Percentiles rank a stretch among this genome's conserved stretches.
Evolutionary conservation across 352 stramenopile species (phyloP).

Genomic region (Phytophthora pistaciae): DNA sequence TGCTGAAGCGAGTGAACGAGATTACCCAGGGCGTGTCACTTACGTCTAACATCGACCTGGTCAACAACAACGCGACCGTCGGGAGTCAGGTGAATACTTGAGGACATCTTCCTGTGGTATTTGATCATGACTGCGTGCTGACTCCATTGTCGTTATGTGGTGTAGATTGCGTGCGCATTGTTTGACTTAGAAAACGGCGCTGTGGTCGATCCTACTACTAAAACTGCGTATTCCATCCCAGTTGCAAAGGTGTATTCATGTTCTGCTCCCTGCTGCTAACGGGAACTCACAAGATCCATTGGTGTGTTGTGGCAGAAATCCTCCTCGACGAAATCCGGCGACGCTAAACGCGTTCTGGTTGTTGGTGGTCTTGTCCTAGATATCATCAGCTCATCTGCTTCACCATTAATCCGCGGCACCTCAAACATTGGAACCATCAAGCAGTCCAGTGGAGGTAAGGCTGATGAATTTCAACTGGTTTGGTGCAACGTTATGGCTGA

Average conservation of each 20-base stretch:
- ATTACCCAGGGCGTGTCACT: slow-evolving; percentile 94
- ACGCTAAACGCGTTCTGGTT: slow-evolving; percentile 69
- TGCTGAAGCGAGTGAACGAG: slow-evolving; percentile 92
- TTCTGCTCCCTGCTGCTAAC: background rate
- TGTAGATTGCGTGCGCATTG: slow-evolving; percentile 69
- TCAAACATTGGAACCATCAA: slow-evolving; percentile 90
- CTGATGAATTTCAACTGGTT: background rate
- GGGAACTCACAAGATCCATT: slow-evolving; percentile 7
- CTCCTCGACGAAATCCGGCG: slow-evolving; percentile 1
- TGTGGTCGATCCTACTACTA: slow-evolving; percentile 8
- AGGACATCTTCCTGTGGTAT: background rate
- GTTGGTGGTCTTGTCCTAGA: slow-evolving; percentile 91
- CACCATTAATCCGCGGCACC: slow-evolving; percentile 79
- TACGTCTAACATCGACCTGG: slow-evolving; percentile 96
- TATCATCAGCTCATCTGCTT: slow-evolving; percentile 79
- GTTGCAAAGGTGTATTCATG: slow-evolving; percentile 49
- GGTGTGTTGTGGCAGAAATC: slow-evolving; percentile 8
- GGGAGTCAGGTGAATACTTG: slow-evolving; percentile 88
- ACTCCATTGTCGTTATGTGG: slow-evolving; percentile 1
- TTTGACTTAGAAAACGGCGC: slow-evolving; percentile 66
- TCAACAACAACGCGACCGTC: slow-evolving; percentile 97
- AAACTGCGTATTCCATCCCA: slow-evolving; percentile 52
- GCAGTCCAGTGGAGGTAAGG: slow-evolving; percentile 76
- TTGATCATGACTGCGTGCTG: background rate
- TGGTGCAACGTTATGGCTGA: background rate